Base-by-base conservation (phyloP, 2,329 filamentous ascomycete species). In the Macroventuria anomochaeta region DNA sequence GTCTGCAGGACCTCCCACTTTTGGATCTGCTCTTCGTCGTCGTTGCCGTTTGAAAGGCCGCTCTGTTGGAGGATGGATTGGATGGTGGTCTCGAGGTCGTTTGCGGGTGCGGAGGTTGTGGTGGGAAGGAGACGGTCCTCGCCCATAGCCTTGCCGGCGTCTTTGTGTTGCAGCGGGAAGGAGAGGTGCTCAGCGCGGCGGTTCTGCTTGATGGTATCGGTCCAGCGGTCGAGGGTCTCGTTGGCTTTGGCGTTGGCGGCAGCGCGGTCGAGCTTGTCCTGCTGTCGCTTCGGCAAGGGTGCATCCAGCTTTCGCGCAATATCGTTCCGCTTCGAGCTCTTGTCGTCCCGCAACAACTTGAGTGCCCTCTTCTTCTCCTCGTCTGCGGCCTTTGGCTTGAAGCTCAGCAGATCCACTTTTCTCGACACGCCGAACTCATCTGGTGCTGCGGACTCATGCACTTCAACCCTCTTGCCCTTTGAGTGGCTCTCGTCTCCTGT, bases 171-270 rank as follows among this genome's bases (percentile, higher is more conserved):
- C 0, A 97, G 81, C 5, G 95, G 95, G 68, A 99, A 99, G 17
- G 88, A 82, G 11, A 99, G 80, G 73, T 96, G 91, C 59, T 97
- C 95, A 1, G 93, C 93, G 63, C 91, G 85, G 55, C 95, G 88
- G 74, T 97, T 97, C 26, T 91, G 86, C 77, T 97, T 96, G 68
- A 99, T 92, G 0, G 95, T 97, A 56, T 97, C 93, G 26, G 88
- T 88, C 95, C 95, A 99, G 65, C 91, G 86, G 59, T 90, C 87
- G 21, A 99, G 80, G 0, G 92, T 93, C 74, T 97, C 88, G 67
- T 96, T 96, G 43, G 91, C 93, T 79, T 96, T 93, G 29, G 92
- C 86, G 65, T 93, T 96, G 2, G 95, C 95, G 20, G 87, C 91
- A 46, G 81, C 80, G 44, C 95, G 90, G 67, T 96, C 88, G 13